Evolutionary conservation across 2,329 filamentous ascomycete species (phyloP).

Genomic region (Cadophora luteo-olivacea): DNA sequence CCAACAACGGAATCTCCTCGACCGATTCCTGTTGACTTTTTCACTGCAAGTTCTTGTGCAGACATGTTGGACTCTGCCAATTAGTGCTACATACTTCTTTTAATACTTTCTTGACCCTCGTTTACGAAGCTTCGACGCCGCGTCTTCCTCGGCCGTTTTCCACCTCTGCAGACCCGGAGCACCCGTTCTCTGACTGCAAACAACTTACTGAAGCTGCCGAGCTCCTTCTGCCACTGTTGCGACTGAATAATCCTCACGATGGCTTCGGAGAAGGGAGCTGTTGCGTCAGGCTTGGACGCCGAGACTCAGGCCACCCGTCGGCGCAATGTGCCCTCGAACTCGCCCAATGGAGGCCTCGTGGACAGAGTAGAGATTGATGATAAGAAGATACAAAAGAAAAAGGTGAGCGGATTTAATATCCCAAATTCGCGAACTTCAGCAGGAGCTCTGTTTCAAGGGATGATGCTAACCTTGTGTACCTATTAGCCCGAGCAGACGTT

Average conservation of each 20-base stretch:
- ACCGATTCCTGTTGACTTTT: constrained; percentile 25
- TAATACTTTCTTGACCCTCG: constrained; percentile 37
- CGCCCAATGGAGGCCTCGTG: constrained; percentile 47
- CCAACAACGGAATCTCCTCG: constrained; percentile 20
- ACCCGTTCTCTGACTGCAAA: constrained; percentile 15
- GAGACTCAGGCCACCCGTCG: constrained; percentile 62
- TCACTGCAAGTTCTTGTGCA: constrained; percentile 33
- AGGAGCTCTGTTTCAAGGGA: neutral
- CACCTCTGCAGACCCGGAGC: neutral
- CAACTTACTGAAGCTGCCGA: constrained; percentile 1
- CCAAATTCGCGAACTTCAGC: neutral
- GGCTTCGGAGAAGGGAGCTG: constrained; percentile 55
- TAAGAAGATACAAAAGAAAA: constrained; percentile 64
- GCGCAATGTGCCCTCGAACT: constrained; percentile 56
- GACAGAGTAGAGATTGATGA: constrained; percentile 56
- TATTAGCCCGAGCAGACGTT: constrained; percentile 58
- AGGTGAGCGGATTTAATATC: constrained; percentile 50
- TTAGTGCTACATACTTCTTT: constrained; percentile 35
- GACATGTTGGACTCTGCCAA: constrained; percentile 41
- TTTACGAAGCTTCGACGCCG: constrained; percentile 26
- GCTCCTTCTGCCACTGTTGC: constrained; percentile 6
- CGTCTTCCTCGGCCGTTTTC: constrained; percentile 18
- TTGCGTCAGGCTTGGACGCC: constrained; percentile 64
- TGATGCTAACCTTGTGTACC: constrained; percentile 37
- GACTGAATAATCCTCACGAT: constrained; percentile 34